phyloP scores from a whole-genome alignment of 2,329 filamentous ascomycete species.

The Penicillium verrucosum region DNA sequence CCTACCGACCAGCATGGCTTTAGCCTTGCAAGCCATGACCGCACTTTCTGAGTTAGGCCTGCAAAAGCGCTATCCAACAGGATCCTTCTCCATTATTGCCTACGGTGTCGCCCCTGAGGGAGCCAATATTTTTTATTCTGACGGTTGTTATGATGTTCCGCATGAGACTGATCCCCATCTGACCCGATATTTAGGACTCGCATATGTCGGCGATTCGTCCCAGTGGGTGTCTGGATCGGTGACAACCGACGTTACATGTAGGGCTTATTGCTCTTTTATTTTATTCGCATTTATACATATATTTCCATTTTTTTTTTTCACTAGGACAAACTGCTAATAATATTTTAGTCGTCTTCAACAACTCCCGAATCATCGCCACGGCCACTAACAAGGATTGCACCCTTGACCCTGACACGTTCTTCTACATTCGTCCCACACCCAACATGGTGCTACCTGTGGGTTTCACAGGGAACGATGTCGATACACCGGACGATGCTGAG shows the following conservation, averaged over 20 bases:
- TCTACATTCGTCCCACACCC: conserved; percentile 17
- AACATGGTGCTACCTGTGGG: conserved; percentile 16
- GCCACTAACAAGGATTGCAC: conserved; percentile 14
- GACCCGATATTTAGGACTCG: conserved; percentile 10
- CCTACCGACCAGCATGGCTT: not conserved
- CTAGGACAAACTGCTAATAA: not conserved
- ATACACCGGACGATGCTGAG: conserved; percentile 9
- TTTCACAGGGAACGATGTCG: conserved; percentile 15
- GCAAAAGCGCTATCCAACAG: conserved; percentile 14
- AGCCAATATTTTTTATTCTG: conserved; percentile 17
- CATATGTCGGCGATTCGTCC: conserved; percentile 18
- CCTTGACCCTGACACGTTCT: conserved; percentile 12
- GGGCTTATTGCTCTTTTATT: not conserved
- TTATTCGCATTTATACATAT: not conserved
- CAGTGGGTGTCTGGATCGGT: conserved; percentile 15
- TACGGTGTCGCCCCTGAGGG: conserved; percentile 7
- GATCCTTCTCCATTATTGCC: conserved; percentile 16
- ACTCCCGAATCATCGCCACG: conserved; percentile 11
- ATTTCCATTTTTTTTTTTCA: too few species aligned
- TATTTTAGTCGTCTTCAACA: conserved; percentile 10
- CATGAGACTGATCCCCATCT: not conserved
- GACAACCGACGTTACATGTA: conserved; percentile 21
- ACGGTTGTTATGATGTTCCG: conserved; percentile 1
- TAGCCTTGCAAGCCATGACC: conserved; percentile 6
- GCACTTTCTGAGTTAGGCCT: conserved; percentile 1